These are phyloP conservation scores for Lycium barbarum DNA, from an alignment of 257 asterid species.

Conservation along the genomic window DNA sequence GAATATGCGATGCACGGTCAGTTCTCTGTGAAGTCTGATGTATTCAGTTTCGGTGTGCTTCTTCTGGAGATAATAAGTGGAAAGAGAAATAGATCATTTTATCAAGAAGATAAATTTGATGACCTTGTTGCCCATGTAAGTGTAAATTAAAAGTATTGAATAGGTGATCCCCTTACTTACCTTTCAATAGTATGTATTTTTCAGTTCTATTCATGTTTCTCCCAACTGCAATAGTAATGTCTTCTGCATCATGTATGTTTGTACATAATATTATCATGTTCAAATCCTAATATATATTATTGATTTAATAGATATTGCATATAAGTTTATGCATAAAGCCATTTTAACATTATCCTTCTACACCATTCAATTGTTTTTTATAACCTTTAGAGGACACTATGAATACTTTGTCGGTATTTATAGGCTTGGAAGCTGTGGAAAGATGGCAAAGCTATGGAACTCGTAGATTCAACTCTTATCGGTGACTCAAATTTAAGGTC, in stretches of 20 bases:
- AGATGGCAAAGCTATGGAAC: not conserved
- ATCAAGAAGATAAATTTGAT: conserved; percentile 4
- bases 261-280: no score
- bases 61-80: conserved; percentile 19
- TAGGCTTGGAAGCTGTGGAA: conserved; percentile 20
- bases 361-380: no score
- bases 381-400: no score
- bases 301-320: no score
- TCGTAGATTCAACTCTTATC: not conserved
- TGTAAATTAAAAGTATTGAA: not conserved
- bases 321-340: not conserved
- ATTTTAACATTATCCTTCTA: no score
- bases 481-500: not conserved
- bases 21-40: conserved; percentile 23
- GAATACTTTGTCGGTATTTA: not conserved
- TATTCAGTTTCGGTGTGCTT: conserved; percentile 23
- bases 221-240: no score
- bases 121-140: not conserved
- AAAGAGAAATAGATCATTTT: not conserved
- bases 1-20: conserved; percentile 26
- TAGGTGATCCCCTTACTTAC: not conserved
- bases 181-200: no score
- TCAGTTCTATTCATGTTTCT: not conserved
- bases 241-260: no score
- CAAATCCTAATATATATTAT: no score